Evolutionary conservation across 2,329 filamentous ascomycete species (phyloP).

Genomic region (Parascedosporium putredinis): DNA sequence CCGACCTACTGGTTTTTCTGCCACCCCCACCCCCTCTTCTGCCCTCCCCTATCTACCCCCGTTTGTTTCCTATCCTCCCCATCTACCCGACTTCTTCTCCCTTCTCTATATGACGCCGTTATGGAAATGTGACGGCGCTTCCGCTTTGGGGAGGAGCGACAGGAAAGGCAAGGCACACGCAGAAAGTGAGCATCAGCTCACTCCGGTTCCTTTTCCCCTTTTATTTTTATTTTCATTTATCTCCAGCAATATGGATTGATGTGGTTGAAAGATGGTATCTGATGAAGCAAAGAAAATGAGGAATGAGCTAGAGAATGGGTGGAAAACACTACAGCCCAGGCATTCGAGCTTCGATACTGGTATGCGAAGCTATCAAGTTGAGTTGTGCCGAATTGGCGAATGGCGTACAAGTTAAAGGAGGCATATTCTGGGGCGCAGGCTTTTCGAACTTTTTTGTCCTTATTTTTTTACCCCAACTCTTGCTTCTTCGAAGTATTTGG

Average conservation of each 20-base stretch:
- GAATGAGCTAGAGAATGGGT: neutral
- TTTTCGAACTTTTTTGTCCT: neutral
- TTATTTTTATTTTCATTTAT: too few relatives aligned
- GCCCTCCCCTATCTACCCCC: neutral
- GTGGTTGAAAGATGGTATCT: neutral
- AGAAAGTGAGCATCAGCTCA: too few relatives aligned
- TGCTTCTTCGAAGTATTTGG: too few relatives aligned
- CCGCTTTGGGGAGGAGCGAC: too few relatives aligned
- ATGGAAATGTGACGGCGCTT: too few relatives aligned
- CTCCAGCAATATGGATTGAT: neutral
- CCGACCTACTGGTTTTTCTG: too few relatives aligned
- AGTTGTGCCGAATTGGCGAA: slow-evolving; percentile 27
- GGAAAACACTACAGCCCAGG: slow-evolving; percentile 4
- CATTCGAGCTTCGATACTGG: slow-evolving; percentile 15
- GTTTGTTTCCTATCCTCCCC: neutral
- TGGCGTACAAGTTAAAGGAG: slow-evolving; percentile 25
- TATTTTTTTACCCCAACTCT: neutral
- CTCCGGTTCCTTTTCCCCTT: too few relatives aligned
- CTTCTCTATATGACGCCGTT: too few relatives aligned
- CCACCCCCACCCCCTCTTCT: too few relatives aligned
- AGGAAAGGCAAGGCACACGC: too few relatives aligned
- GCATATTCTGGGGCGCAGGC: slow-evolving; percentile 9
- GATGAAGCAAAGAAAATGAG: neutral
- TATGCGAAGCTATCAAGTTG: slow-evolving; percentile 22
- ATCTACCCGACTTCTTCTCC: too few relatives aligned